Conservation (phyloP, 371 early-diverging fungal genomes). For the Mortierella sp. region DNA sequence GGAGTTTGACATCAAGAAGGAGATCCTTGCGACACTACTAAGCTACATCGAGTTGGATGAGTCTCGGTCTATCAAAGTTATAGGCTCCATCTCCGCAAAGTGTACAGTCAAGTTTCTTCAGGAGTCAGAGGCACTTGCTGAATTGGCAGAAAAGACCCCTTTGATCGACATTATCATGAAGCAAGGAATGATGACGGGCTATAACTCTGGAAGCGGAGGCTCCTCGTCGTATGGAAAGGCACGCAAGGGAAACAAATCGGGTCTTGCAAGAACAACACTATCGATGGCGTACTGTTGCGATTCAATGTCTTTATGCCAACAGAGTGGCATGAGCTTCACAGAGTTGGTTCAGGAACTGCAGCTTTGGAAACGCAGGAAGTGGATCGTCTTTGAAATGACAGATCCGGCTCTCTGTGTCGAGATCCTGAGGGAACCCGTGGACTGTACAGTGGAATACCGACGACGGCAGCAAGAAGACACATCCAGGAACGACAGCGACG, state of each 20-base stretch:
- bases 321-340: constrained; percentile 15
- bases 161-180: constrained; percentile 37
- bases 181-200: constrained; percentile 40
- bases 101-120: constrained; percentile 46
- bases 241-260: constrained; percentile 14
- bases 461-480: constrained; percentile 1
- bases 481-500: constrained; percentile 15
- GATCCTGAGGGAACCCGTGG: constrained; percentile 31
- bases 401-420: constrained; percentile 39
- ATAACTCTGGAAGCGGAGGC: constrained; percentile 6
- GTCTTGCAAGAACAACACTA: constrained; percentile 29
- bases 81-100: constrained; percentile 40
- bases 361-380: constrained; percentile 44
- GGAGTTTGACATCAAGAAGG: constrained; percentile 53
- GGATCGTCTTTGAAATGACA: constrained; percentile 45
- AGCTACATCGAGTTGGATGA: constrained; percentile 48
- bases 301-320: constrained; percentile 42
- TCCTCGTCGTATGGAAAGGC: constrained; percentile 21
- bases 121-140: constrained; percentile 13
- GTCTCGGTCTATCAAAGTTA: constrained; percentile 35
- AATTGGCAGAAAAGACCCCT: constrained; percentile 16
- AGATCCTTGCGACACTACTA: constrained; percentile 43
- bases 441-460: constrained; percentile 19
- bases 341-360: constrained; percentile 44
- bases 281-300: constrained; percentile 49